Evolutionary conservation across 2,329 filamentous ascomycete species (phyloP).

Genomic region (Arthroderma sp.): DNA sequence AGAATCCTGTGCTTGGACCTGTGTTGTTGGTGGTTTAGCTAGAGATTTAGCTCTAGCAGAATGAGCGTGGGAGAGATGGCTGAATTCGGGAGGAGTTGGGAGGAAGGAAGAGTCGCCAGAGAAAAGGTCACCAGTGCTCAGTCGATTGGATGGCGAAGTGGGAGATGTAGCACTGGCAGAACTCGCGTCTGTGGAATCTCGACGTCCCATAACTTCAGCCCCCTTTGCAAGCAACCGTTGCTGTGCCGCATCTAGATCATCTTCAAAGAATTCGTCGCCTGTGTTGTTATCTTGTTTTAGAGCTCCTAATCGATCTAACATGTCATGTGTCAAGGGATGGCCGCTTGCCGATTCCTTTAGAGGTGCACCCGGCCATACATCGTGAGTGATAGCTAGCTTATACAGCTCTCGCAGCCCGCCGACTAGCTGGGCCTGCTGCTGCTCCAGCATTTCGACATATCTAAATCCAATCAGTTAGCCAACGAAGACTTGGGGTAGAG

Average conservation of each 20-base stretch:
- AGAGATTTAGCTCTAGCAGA: no score
- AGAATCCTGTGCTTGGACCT: no score
- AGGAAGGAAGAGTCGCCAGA: conserved; percentile 17
- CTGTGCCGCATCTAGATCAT: conserved; percentile 43
- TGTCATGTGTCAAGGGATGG: conserved; percentile 50
- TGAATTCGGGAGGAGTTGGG: conserved; percentile 1
- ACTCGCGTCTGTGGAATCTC: conserved; percentile 44
- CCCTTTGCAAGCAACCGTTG: conserved; percentile 41
- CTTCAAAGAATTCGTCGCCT: conserved; percentile 42
- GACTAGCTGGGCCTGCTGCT: conserved; percentile 50
- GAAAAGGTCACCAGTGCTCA: conserved; percentile 14
- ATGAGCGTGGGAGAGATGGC: no score
- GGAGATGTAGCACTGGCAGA: conserved; percentile 42
- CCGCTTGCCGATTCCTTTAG: conserved; percentile 40
- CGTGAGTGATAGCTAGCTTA: conserved; percentile 36
- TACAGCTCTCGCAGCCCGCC: conserved; percentile 49
- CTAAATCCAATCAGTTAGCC: conserved; percentile 20
- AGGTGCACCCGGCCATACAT: conserved; percentile 43
- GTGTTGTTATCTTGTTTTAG: conserved; percentile 40
- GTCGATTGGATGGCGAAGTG: conserved; percentile 3
- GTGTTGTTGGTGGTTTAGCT: no score
- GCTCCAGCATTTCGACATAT: conserved; percentile 54
- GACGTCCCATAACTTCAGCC: conserved; percentile 38
- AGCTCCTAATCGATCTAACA: conserved; percentile 46
- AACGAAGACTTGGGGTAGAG: conserved; percentile 1